Conservation (phyloP, 768 basidiomycete genomes). For the Termitomyces sp. region DNA sequence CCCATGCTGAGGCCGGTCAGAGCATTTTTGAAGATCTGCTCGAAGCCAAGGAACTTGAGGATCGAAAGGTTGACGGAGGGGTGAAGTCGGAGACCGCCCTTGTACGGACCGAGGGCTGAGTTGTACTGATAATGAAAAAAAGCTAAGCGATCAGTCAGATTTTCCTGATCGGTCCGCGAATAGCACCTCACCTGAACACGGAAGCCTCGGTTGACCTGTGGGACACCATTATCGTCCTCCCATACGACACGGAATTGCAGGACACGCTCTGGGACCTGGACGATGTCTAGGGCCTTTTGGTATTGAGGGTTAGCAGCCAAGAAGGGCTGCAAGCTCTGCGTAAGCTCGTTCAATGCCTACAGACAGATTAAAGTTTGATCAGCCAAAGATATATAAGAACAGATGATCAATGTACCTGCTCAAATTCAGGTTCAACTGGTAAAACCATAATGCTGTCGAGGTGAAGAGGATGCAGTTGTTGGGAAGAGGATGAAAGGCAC, state of each 20-base stretch:
- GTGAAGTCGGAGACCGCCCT: conserved; percentile 76
- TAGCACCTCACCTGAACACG: conserved; percentile 58
- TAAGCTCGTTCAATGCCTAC: conserved; percentile 66
- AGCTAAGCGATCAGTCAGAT: conserved; percentile 2
- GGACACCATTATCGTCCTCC: conserved; percentile 65
- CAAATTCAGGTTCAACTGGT: conserved; percentile 65
- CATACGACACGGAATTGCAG: conserved; percentile 74
- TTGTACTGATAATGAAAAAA: conserved; percentile 47
- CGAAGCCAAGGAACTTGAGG: conserved; percentile 82
- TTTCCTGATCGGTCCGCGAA: not conserved
- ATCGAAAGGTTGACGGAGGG: conserved; percentile 79
- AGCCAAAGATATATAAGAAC: not conserved
- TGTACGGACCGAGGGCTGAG: conserved; percentile 76
- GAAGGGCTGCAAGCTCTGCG: conserved; percentile 59
- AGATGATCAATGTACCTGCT: conserved; percentile 39
- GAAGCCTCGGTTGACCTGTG: conserved; percentile 72
- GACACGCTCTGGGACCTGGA: conserved; percentile 54
- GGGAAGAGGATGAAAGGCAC: not conserved
- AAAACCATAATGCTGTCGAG: conserved; percentile 30
- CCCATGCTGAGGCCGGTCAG: conserved; percentile 76
- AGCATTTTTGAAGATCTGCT: conserved; percentile 81
- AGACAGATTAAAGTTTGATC: not conserved
- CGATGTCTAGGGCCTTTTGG: conserved; percentile 62
- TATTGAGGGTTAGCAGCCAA: conserved; percentile 65
- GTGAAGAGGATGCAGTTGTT: not conserved